Percentiles rank a stretch among this genome's conserved stretches.
These are phyloP conservation scores for Kluyveromyces siamensis DNA, from an alignment of 805 yeast genomes.

Conservation along the genomic window DNA sequence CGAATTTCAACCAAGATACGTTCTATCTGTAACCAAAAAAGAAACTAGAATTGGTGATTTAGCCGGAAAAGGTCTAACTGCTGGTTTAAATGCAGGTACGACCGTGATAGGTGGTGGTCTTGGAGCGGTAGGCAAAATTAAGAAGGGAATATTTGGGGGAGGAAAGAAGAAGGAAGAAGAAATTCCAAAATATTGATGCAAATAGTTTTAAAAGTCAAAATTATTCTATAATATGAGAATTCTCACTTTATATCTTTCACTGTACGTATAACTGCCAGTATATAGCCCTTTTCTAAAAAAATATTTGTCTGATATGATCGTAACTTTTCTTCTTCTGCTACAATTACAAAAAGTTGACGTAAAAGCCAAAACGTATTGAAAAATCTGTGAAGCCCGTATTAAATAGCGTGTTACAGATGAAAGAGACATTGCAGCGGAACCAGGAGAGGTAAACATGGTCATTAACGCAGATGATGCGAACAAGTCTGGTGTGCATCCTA, in stretches of 20 bases:
- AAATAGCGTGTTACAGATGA: too few species aligned
- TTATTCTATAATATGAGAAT: too few species aligned
- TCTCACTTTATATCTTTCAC: too few species aligned
- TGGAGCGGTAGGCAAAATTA: constrained; percentile 35
- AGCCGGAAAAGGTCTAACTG: constrained; percentile 44
- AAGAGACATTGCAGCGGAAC: too few species aligned
- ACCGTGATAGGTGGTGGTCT: constrained; percentile 36
- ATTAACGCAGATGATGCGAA: constrained; percentile 6
- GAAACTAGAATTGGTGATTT: constrained; percentile 36
- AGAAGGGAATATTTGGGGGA: constrained; percentile 34
- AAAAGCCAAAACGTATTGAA: neutral
- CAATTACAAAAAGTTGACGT: too few species aligned
- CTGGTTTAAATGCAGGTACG: constrained; percentile 37
- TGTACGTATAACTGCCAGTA: too few species aligned
- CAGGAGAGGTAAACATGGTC: neutral
- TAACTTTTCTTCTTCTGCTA: neutral
- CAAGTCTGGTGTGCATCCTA: constrained; percentile 20
- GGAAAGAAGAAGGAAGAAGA: constrained; percentile 4
- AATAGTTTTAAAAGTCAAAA: too few species aligned
- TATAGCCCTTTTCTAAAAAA: too few species aligned
- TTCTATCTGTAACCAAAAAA: constrained; percentile 35
- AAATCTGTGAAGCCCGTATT: neutral
- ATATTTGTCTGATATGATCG: too few species aligned
- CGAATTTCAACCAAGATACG: constrained; percentile 62
- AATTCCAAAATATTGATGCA: neutral